Percentiles rank a stretch among this genome's conserved stretches.
Evolutionary conservation across 1,139 yeast species (phyloP).

Genomic region (Magnusiomyces paraingens): DNA sequence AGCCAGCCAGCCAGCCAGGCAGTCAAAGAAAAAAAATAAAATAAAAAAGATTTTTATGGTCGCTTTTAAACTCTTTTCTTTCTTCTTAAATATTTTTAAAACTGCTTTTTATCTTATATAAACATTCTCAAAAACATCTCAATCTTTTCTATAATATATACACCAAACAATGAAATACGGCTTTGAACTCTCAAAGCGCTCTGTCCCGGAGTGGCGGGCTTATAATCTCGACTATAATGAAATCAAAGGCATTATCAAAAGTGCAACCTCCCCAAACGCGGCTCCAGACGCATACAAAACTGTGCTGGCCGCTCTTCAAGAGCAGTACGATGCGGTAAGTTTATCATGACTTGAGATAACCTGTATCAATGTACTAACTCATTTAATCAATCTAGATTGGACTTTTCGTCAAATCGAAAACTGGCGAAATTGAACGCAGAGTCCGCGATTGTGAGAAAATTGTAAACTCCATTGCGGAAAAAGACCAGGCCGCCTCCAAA

Average conservation of each 20-base stretch:
- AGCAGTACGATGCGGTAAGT: constrained; percentile 45
- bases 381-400: constrained; percentile 27
- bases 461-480: constrained; percentile 31
- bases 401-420: constrained; percentile 58
- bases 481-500: constrained; percentile 14
- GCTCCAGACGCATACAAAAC: constrained; percentile 18
- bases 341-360: background rate
- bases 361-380: background rate
- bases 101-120: no score
- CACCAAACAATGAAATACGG: constrained; percentile 70
- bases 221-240: constrained; percentile 80
- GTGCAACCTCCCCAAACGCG: constrained; percentile 38
- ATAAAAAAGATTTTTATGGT: no score
- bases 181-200: constrained; percentile 59
- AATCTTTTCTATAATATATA: no score
- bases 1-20: no score
- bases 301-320: constrained; percentile 35
- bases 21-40: no score
- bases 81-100: no score
- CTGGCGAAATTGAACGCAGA: constrained; percentile 51
- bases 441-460: constrained; percentile 37
- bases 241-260: constrained; percentile 54
- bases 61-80: no score
- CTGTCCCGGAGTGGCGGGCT: constrained; percentile 83
- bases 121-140: no score